phyloP scores from a whole-genome alignment of 192 early-diverging fungal genomes.

The Coemansia sp. region DNA sequence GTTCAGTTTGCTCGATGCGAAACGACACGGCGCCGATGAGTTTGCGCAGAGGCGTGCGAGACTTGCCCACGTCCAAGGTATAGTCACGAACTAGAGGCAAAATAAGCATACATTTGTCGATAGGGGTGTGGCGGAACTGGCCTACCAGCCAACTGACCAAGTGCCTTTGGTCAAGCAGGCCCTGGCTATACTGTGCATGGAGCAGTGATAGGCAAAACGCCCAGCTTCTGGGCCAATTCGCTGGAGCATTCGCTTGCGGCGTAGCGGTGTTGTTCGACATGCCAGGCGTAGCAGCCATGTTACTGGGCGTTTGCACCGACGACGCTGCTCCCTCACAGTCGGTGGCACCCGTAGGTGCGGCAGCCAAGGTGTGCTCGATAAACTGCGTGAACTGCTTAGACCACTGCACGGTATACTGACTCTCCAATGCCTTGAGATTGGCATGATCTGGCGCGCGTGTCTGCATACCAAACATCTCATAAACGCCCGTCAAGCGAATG shows the following conservation, averaged over 20 bases:
- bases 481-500: conserved; percentile 66
- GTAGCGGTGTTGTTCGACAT: conserved; percentile 3
- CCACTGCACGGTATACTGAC: conserved; percentile 40
- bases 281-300: conserved; percentile 8
- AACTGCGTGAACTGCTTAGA: conserved; percentile 43
- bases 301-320: neutral
- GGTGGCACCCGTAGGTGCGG: conserved; percentile 22
- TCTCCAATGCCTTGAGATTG: conserved; percentile 22
- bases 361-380: conserved; percentile 32
- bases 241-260: neutral
- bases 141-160: conserved; percentile 48
- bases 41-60: conserved; percentile 54
- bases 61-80: conserved; percentile 36
- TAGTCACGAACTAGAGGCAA: conserved; percentile 42
- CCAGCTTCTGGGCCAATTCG: conserved; percentile 35
- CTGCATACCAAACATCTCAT: conserved; percentile 58
- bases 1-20: conserved; percentile 26
- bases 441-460: conserved; percentile 30
- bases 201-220: conserved; percentile 30
- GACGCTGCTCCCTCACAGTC: neutral
- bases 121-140: conserved; percentile 22
- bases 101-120: conserved; percentile 50
- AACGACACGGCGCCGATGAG: conserved; percentile 36
- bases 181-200: conserved; percentile 46
- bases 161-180: conserved; percentile 50